These are phyloP conservation scores for Phytophthora sojae DNA, from an alignment of 352 stramenopile species.

Conservation along the genomic window DNA sequence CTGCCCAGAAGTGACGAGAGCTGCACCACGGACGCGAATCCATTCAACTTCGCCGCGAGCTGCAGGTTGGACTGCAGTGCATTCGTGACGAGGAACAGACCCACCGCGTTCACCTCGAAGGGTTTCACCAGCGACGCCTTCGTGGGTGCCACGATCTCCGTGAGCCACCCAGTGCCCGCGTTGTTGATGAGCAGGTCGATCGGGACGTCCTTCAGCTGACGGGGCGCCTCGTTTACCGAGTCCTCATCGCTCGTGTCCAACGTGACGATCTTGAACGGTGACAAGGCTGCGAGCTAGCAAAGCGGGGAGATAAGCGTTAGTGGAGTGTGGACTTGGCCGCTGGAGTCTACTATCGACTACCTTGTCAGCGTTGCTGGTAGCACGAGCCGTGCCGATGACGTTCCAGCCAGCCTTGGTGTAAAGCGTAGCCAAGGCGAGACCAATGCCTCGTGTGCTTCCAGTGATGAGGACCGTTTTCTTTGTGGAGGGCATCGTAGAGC, in stretches of 20 bases:
- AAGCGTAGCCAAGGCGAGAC: constrained; percentile 45
- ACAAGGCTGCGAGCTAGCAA: constrained; percentile 24
- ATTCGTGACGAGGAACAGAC: constrained; percentile 56
- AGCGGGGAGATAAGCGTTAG: not conserved
- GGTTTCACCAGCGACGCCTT: constrained; percentile 49
- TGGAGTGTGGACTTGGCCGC: not conserved
- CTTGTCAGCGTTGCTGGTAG: constrained; percentile 36
- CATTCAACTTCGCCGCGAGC: constrained; percentile 32
- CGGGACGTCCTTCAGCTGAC: constrained; percentile 43
- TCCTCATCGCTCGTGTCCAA: constrained; percentile 53
- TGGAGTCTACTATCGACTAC: constrained; percentile 7
- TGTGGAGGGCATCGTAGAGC: constrained; percentile 5
- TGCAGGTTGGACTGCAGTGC: constrained; percentile 51
- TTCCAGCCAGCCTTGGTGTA: constrained; percentile 49
- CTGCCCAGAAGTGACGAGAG: constrained; percentile 58
- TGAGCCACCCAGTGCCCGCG: constrained; percentile 43
- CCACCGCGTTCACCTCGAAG: constrained; percentile 64
- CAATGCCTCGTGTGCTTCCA: constrained; percentile 51
- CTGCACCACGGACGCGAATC: constrained; percentile 44
- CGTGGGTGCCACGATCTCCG: constrained; percentile 35
- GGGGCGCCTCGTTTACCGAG: constrained; percentile 41
- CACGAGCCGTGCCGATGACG: constrained; percentile 41
- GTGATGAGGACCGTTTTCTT: constrained; percentile 58
- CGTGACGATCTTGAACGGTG: constrained; percentile 45
- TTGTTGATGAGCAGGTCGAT: constrained; percentile 74